Percentiles rank a stretch among this genome's conserved stretches.
Conservation (phyloP, 2,329 filamentous ascomycete genomes). For the Arthrobotrys sphaeroides region DNA sequence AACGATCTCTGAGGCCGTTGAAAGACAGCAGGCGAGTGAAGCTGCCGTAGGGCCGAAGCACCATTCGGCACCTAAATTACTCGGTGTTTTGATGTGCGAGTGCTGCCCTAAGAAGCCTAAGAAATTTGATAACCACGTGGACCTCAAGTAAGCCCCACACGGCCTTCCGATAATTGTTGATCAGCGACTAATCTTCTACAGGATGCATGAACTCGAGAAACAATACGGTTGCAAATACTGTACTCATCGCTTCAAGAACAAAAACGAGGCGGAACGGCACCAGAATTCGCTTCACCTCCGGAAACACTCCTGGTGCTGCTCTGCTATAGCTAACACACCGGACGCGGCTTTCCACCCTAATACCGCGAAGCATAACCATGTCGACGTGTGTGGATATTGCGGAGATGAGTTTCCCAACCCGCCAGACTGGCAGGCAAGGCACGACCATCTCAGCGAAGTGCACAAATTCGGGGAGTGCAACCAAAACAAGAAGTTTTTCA, state of each 20-base stretch:
- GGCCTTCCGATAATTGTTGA: constrained; percentile 56
- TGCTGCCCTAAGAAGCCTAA: constrained; percentile 98
- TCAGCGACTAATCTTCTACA: constrained; percentile 61
- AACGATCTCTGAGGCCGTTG: constrained; percentile 49
- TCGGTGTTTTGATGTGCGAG: constrained; percentile 78
- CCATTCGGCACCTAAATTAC: constrained; percentile 66
- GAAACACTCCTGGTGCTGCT: constrained; percentile 96
- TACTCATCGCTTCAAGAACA: constrained; percentile 97
- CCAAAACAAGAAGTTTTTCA: constrained; percentile 96
- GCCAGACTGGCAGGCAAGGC: constrained; percentile 85
- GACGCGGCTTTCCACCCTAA: constrained; percentile 89
- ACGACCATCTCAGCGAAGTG: constrained; percentile 85
- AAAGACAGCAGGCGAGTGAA: constrained; percentile 45
- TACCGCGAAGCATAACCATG: constrained; percentile 71
- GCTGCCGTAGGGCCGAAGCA: constrained; percentile 61
- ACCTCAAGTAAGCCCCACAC: constrained; percentile 72
- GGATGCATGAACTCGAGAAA: constrained; percentile 90
- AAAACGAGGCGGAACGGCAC: constrained; percentile 95
- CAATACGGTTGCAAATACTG: constrained; percentile 95
- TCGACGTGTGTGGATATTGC: constrained; percentile 92
- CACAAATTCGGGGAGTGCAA: constrained; percentile 99
- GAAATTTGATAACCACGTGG: constrained; percentile 86
- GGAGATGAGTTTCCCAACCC: constrained; percentile 90
- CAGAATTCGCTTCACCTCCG: constrained; percentile 94
- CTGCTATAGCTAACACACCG: constrained; percentile 76